These are phyloP conservation scores for Boletus vinaceobasis DNA, from an alignment of 768 basidiomycete genomes.

Conservation along the genomic window DNA sequence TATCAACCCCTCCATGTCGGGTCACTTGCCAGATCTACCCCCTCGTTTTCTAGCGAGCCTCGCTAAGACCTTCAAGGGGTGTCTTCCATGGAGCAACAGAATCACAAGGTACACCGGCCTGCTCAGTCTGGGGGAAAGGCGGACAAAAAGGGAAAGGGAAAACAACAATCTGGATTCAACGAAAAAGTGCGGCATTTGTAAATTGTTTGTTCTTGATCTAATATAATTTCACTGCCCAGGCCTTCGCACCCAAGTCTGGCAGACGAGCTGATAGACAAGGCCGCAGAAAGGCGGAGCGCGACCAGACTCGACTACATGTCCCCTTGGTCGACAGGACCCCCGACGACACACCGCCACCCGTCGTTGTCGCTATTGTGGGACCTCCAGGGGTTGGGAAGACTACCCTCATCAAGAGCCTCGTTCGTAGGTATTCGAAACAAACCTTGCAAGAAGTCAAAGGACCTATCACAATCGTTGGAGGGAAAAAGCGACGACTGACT, in stretches of 20 bases:
- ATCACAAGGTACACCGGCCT: conserved; percentile 81
- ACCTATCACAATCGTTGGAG: conserved; percentile 91
- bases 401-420: conserved; percentile 86
- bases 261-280: conserved; percentile 86
- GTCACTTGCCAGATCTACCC: conserved; percentile 17
- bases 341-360: conserved; percentile 85
- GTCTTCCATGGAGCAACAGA: conserved; percentile 60
- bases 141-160: conserved; percentile 73
- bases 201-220: background rate
- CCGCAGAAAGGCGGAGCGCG: conserved; percentile 85
- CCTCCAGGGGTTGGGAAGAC: conserved; percentile 97
- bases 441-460: conserved; percentile 86
- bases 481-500: conserved; percentile 90
- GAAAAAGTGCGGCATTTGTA: conserved; percentile 62
- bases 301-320: conserved; percentile 93
- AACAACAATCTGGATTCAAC: conserved; percentile 77
- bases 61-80: background rate
- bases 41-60: background rate
- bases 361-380: conserved; percentile 92
- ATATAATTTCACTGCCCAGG: conserved; percentile 37
- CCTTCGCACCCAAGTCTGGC: conserved; percentile 91
- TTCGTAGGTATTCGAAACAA: conserved; percentile 92
- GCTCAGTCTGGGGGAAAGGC: conserved; percentile 68
- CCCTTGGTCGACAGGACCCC: conserved; percentile 95
- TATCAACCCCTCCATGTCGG: conserved; percentile 7